Evolutionary conservation across 495 filamentous ascomycete species (phyloP).

Genomic region (Tricharina praecox): DNA sequence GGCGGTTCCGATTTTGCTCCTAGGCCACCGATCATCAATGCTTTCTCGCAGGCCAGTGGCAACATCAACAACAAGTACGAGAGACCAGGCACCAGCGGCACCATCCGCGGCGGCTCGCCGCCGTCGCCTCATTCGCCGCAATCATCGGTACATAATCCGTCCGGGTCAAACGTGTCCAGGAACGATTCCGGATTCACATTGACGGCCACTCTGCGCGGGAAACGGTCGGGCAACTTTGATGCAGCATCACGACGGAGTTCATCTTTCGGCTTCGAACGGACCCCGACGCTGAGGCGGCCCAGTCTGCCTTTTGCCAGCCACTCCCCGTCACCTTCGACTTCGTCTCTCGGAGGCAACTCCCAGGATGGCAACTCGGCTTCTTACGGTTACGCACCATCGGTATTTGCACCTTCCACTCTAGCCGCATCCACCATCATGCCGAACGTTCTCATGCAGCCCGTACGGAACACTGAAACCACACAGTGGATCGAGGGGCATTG

Average conservation of each 20-base stretch:
- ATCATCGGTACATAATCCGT: conserved; percentile 57
- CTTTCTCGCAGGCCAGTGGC: conserved; percentile 61
- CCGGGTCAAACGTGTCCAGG: conserved; percentile 59
- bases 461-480: conserved; percentile 68
- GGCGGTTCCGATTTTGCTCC: conserved; percentile 36
- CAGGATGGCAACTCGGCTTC: conserved; percentile 57
- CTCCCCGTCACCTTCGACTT: conserved; percentile 64
- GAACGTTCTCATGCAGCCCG: conserved; percentile 66
- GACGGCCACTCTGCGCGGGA: conserved; percentile 71
- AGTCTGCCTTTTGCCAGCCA: conserved; percentile 75
- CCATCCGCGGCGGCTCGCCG: conserved; percentile 52
- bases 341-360: conserved; percentile 38
- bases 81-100: conserved; percentile 66
- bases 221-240: conserved; percentile 90
- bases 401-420: conserved; percentile 91
- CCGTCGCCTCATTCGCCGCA: conserved; percentile 75
- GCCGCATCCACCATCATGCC: conserved; percentile 97
- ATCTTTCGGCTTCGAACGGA: conserved; percentile 66
- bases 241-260: conserved; percentile 68
- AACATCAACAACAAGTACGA: conserved; percentile 47
- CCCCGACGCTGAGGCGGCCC: conserved; percentile 53
- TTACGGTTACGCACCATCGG: conserved; percentile 71
- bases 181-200: conserved; percentile 81
- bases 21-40: conserved; percentile 62
- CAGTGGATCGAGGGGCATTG: conserved; percentile 93